Percentiles rank a stretch among this genome's conserved stretches.
Conservation (phyloP, 495 filamentous ascomycete species). For the Bombardia bombarda region DNA sequence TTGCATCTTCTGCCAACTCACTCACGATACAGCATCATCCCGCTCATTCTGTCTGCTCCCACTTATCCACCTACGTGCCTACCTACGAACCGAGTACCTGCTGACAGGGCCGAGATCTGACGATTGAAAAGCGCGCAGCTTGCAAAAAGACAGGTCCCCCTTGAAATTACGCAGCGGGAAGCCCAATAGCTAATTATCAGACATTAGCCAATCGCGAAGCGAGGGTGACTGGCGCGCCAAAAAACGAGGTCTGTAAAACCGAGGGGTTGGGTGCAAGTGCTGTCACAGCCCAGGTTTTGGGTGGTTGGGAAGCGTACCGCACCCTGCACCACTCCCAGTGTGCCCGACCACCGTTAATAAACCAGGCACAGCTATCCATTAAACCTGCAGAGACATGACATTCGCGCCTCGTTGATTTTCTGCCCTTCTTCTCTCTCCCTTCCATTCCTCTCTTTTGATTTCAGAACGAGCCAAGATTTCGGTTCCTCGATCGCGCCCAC, state of each 20-base stretch:
- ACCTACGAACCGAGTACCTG: too few species aligned
- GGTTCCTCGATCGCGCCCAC: too few species aligned
- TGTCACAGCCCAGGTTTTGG: constrained; percentile 7
- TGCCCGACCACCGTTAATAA: constrained; percentile 16
- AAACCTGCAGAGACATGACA: constrained; percentile 7
- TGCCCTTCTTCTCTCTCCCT: neutral
- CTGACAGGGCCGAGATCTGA: constrained; percentile 4
- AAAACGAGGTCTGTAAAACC: constrained; percentile 10
- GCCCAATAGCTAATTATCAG: constrained; percentile 8
- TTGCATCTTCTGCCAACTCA: constrained; percentile 5
- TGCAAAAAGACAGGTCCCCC: constrained; percentile 5
- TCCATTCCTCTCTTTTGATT: too few species aligned
- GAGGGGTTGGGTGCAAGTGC: constrained; percentile 21
- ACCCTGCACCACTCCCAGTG: constrained; percentile 14
- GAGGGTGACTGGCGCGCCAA: neutral
- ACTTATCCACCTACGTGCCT: too few species aligned
- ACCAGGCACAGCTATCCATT: constrained; percentile 9
- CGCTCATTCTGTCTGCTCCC: too few species aligned
- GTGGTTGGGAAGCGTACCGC: constrained; percentile 18
- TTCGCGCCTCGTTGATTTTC: neutral
- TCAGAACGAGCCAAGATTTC: too few species aligned
- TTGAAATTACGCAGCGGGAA: neutral
- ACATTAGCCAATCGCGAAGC: constrained; percentile 1
- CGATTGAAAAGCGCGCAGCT: neutral
- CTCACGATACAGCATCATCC: too few species aligned